Evolutionary conservation across 139 green algal species (phyloP).

Genomic region (Tetraselmis chui): DNA sequence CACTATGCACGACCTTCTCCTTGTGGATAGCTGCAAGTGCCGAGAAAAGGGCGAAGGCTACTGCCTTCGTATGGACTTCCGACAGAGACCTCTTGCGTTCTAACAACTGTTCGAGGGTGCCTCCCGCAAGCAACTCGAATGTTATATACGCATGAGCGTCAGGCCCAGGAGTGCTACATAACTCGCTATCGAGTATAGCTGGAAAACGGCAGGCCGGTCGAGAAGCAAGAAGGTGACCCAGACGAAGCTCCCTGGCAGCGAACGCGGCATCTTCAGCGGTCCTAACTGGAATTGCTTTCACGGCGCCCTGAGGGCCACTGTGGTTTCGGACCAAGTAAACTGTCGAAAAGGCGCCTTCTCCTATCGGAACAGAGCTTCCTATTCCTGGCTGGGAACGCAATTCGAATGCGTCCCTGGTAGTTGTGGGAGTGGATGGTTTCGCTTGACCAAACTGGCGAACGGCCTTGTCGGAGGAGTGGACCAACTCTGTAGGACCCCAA

Average conservation of each 20-base stretch:
- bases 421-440: too few relatives aligned
- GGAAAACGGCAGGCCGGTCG: not conserved
- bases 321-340: too few relatives aligned
- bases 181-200: not conserved
- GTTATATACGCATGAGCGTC: not conserved
- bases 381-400: too few relatives aligned
- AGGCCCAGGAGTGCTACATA: not conserved
- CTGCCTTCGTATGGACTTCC: not conserved
- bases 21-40: not conserved
- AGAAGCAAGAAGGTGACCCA: not conserved
- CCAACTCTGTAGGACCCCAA: too few relatives aligned
- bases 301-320: too few relatives aligned
- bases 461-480: too few relatives aligned
- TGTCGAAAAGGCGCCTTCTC: too few relatives aligned
- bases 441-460: too few relatives aligned
- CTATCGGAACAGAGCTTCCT: too few relatives aligned
- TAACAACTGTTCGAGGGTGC: not conserved
- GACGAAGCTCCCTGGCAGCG: not conserved
- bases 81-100: not conserved
- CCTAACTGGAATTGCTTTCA: not conserved
- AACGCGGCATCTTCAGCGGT: not conserved
- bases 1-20: not conserved
- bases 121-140: not conserved
- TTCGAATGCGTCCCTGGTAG: too few relatives aligned
- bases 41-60: not conserved